phyloP scores from a whole-genome alignment of 352 stramenopile species.

The Phytopythium montanum region DNA sequence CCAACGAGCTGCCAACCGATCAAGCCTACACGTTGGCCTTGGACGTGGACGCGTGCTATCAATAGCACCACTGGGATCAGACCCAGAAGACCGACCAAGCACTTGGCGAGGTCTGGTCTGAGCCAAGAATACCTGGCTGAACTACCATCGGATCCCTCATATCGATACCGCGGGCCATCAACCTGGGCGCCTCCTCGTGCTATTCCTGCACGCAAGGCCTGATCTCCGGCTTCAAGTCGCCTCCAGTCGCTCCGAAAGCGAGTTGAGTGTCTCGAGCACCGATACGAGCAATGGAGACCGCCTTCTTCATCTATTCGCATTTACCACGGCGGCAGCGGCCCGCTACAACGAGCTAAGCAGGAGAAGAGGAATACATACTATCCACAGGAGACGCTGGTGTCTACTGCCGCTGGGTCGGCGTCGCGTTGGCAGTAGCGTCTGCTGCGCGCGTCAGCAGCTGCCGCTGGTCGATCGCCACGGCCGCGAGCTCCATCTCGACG shows the following conservation, averaged over 20 bases:
- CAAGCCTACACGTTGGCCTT: background rate
- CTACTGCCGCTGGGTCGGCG: background rate
- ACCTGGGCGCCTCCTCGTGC: background rate
- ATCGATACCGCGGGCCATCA: background rate
- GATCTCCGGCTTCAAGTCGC: background rate
- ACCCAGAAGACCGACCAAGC: background rate
- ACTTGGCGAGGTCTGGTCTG: background rate
- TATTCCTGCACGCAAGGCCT: background rate
- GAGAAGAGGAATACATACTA: conserved; percentile 1
- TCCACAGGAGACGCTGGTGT: background rate
- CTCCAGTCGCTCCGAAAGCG: too few species aligned
- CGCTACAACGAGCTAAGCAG: background rate
- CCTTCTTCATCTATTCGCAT: background rate
- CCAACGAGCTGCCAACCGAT: background rate
- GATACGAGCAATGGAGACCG: background rate
- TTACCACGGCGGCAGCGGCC: background rate
- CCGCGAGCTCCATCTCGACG: conserved; percentile 68
- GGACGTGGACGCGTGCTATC: background rate
- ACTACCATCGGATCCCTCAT: background rate
- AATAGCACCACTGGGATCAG: background rate
- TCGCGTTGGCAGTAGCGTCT: background rate
- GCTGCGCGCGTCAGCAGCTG: conserved; percentile 22
- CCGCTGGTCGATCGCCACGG: conserved; percentile 45
- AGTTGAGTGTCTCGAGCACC: too few species aligned
- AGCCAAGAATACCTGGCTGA: background rate